These are phyloP conservation scores for Zygoascus sp. DNA, from an alignment of 1,139 yeast genomes.

Conservation along the genomic window DNA sequence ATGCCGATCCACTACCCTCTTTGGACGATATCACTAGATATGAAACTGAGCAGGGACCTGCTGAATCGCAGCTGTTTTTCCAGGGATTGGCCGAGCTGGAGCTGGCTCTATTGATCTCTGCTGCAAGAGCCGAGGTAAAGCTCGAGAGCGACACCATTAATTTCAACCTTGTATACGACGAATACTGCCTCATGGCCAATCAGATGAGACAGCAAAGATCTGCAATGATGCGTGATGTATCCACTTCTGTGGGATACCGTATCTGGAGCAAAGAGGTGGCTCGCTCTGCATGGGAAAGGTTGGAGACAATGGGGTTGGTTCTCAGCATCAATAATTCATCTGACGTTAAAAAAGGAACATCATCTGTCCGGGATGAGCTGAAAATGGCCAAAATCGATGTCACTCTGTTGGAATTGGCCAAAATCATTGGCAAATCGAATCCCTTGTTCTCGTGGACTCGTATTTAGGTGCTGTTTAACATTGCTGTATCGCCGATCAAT, in stretches of 20 bases:
- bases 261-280: slow-evolving; percentile 34
- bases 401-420: slow-evolving; percentile 32
- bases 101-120: slow-evolving; percentile 60
- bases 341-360: slow-evolving; percentile 16
- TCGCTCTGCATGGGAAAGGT: slow-evolving; percentile 37
- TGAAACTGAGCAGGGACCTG: slow-evolving; percentile 27
- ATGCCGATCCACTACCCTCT: slow-evolving; percentile 36
- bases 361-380: slow-evolving; percentile 29
- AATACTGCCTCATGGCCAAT: slow-evolving; percentile 58
- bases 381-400: slow-evolving; percentile 35
- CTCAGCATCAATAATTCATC: slow-evolving; percentile 22
- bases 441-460: slow-evolving; percentile 33
- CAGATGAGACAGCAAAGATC: slow-evolving; percentile 42
- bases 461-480: no score
- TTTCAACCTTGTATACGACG: slow-evolving; percentile 73
- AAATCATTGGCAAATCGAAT: slow-evolving; percentile 31
- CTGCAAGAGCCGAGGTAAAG: slow-evolving; percentile 65
- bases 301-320: slow-evolving; percentile 31
- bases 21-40: slow-evolving; percentile 29
- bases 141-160: slow-evolving; percentile 51
- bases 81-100: slow-evolving; percentile 64
- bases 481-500: no score
- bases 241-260: slow-evolving; percentile 28
- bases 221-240: slow-evolving; percentile 22
- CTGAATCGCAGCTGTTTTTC: slow-evolving; percentile 34